Conservation (phyloP, 2,329 filamentous ascomycete species). For the Colletotrichum agaves region DNA sequence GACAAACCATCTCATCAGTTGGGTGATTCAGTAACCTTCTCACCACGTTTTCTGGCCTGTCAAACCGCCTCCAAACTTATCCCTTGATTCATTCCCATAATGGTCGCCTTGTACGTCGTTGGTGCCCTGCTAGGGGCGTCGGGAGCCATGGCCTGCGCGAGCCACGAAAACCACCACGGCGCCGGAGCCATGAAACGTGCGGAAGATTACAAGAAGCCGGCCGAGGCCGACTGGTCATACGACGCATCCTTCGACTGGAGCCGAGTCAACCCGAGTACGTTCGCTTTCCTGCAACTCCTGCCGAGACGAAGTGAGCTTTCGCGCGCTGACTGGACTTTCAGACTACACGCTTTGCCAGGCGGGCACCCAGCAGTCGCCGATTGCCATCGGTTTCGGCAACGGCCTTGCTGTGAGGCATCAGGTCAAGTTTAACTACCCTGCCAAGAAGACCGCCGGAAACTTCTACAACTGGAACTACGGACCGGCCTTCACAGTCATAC, state of each 20-base stretch:
- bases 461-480: slow-evolving; percentile 62
- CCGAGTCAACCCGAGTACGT: slow-evolving; percentile 21
- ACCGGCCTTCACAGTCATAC: slow-evolving; percentile 52
- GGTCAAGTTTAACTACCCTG: slow-evolving; percentile 54
- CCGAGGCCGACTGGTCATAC: slow-evolving; percentile 29
- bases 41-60: too few relatives aligned
- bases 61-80: too few relatives aligned
- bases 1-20: too few relatives aligned
- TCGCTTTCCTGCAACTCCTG: too few relatives aligned
- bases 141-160: slow-evolving; percentile 14
- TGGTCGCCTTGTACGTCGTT: neutral
- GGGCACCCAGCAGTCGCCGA: slow-evolving; percentile 61
- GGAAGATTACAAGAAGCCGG: neutral
- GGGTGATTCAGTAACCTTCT: too few relatives aligned
- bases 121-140: slow-evolving; percentile 1
- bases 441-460: slow-evolving; percentile 47
- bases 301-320: too few relatives aligned
- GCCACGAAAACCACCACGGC: slow-evolving; percentile 8
- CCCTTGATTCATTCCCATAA: neutral
- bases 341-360: slow-evolving; percentile 54
- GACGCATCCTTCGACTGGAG: slow-evolving; percentile 35
- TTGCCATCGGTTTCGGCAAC: slow-evolving; percentile 52
- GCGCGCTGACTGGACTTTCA: neutral
- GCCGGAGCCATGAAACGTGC: neutral
- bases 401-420: slow-evolving; percentile 53